Base-by-base conservation (phyloP, 2,329 filamentous ascomycete genomes). In the Sclerotinia minor region DNA sequence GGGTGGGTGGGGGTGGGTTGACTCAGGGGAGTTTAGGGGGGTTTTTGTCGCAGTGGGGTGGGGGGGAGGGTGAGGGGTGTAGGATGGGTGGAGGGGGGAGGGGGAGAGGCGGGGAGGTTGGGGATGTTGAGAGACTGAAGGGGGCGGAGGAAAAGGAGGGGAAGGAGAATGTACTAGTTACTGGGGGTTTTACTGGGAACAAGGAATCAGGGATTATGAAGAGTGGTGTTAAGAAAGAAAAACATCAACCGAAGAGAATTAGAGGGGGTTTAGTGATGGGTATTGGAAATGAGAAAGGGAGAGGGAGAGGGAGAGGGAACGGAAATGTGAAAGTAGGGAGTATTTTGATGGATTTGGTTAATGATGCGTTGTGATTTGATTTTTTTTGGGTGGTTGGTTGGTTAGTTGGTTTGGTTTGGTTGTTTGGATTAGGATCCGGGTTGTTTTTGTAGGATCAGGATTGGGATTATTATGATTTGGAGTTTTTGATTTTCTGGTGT, bases 281-380 rank as follows among this genome's bases (percentile, higher is more conserved):
- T 50, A 72, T 72, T 61, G 52, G 52, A 21, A 59, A 59, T 50
- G 29, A 5, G 29, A 29, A 29, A 29, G 29, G 29, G 29, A n/a
- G n/a, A n/a, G 29, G 29, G 29, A 5, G 5, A 32, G n/a, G 71
- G 8, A 41, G 15, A 13, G 38, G 38, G 2, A 13, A 41, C 15
- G 38, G 38, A 41, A 41, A 41, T 2, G 38, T 41, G 38, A 41
- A 72, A 71, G 19, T 58, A 54, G 11, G 65, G 70, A 67, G 69
- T 32, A 69, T 74, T 44, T 82, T 94, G 75, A 85, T 86, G 76
- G 90, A 94, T 81, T 88, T 97, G 71, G 82, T 93, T 73, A 92
- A 95, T 79, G 91, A 93, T 57, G 64, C 50, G 52, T 59, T 70
- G 44, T 65, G 29, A 67, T 58, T 45, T n/a, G 38, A 41, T 41